These are phyloP conservation scores for Epipyxis sp. DNA, from an alignment of 108 stramenopile species.

Conservation along the genomic window DNA sequence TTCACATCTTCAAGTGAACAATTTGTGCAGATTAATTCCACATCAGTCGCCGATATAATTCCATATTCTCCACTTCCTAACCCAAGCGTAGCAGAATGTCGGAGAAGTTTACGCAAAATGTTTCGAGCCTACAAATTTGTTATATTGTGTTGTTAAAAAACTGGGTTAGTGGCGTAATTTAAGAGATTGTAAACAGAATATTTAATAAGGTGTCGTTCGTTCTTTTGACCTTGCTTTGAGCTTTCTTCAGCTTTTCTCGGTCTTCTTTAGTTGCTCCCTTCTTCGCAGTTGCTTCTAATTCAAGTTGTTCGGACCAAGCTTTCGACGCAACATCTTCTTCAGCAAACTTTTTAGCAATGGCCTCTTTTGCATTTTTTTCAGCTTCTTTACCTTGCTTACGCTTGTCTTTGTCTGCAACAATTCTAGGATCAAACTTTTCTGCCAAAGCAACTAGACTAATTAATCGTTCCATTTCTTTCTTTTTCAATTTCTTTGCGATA, in stretches of 20 bases:
- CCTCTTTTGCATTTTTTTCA: slow-evolving; percentile 43
- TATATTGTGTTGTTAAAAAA: too few species aligned
- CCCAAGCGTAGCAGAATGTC: neutral
- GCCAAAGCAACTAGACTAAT: slow-evolving; percentile 82
- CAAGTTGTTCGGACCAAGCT: neutral
- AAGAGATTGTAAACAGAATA: too few species aligned
- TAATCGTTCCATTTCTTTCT: slow-evolving; percentile 83
- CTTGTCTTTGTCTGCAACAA: slow-evolving; percentile 47
- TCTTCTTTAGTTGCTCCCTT: neutral
- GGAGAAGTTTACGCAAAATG: slow-evolving; percentile 7
- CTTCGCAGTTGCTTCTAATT: neutral
- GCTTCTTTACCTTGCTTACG: slow-evolving; percentile 41
- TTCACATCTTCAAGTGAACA: slow-evolving; percentile 35
- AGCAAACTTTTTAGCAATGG: slow-evolving; percentile 23
- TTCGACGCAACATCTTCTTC: slow-evolving; percentile 11
- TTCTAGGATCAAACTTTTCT: slow-evolving; percentile 83
- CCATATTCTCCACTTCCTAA: slow-evolving; percentile 9
- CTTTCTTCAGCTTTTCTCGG: slow-evolving; percentile 29
- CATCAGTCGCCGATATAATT: neutral
- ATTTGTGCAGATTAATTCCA: slow-evolving; percentile 3
- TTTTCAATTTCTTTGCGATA: slow-evolving; percentile 80
- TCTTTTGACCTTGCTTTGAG: too few species aligned
- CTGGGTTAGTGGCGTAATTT: too few species aligned
- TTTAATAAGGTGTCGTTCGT: neutral
- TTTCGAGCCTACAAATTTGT: slow-evolving; percentile 21